Evolutionary conservation across 2,329 filamentous ascomycete species (phyloP), one percentile per base, ranked within the genome.

Genomic region (Aspergillus sp.): DNA sequence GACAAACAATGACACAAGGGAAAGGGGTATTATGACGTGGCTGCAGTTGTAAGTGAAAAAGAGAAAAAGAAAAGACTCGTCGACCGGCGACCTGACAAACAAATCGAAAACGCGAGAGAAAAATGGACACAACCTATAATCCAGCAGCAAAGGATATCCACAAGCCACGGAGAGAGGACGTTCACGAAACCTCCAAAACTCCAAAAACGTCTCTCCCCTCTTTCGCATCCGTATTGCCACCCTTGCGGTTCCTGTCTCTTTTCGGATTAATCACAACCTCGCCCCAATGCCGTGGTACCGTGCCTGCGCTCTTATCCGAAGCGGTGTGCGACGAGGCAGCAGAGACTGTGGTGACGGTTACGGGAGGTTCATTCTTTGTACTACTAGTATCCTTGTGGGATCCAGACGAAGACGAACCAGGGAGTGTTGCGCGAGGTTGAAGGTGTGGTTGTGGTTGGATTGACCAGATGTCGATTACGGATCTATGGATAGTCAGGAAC

Each of bases 401-500:
- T 39, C 36, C 36, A 9, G 36, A 39, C 56, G 36, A 54, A 32
- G 54, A 55, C 38, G 60, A 54, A 33, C 54, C 55, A 38, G 60
- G 64, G 27, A 68, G 57, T 12, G 67, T 64, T 34, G 65, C 65
- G 47, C 59, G 63, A 5, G 66, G 61, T 52, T 64, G 65, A 29
- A 69, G 60, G 45, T 68, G 64, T 26, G 64, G 62, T 60, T 71
- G 68, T 6, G 68, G 65, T 57, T 71, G 68, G 33, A 69, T 52
- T 29, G 68, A 67, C 68, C 68, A 71, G 51, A 71, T 71, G 53
- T 71, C 68, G 48, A 71, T 66, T 46, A 71, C 69, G 27, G 67
- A 68, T 46, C 68, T 71, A 42, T 44, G 38, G 45, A 42, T 19
- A 19, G n/a, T 29, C 29, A n/a, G 46, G 41, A 47, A 39, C 12